Evolutionary conservation across 257 asterid genomes (phyloP), one percentile per base, ranked within the genome.

Genomic region (Ilex aquifolium): DNA sequence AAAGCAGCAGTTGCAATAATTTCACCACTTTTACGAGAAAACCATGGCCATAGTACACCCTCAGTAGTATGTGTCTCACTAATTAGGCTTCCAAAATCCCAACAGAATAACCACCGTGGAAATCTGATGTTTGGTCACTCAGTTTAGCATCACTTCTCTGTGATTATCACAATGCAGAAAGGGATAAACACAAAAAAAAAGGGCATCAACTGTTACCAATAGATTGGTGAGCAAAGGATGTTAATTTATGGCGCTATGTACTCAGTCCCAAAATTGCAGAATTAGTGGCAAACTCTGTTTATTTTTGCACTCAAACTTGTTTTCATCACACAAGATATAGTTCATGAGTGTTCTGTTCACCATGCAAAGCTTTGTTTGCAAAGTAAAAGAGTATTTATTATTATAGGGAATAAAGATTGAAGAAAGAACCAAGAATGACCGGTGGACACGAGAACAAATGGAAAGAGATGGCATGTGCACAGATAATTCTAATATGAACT

Each of bases 1-100:
- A 83, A 60, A 80, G 79, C 66, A 83, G 88, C 62, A 79, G 94
- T 64, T 70, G 83, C 71, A 74, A 69, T 72, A 82, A 84, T 74
- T 66, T 60, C 21, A 65, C 71, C 48, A 52, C 76, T 52, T 50
- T 67, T 48, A 79, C 52, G 63, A 79, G 74, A 70, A 76, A 79
- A 50, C 61, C 72, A 36, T 68, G 66, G 59, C 59, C 63, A 46
- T 69, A 39, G 31, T 2, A 3, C 30, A 6, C 57, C 15, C 9
- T 14, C 15, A 10, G n/a, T 3, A 10, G 52, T 14, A 4, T 46
- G 52, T 46, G 3, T 46, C 9, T 8, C 52, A 46, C 4, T 46
- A 10, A 10, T 46, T 46, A 12, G n/a, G 52, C 11, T 14, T 46
- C n/a, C 52, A 46, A 14, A 46, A 46, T 14, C n/a, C 10, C 4